Evolutionary conservation across 1,284 basidiomycete genomes (phyloP).

Genomic region (Ustilago loliicola): DNA sequence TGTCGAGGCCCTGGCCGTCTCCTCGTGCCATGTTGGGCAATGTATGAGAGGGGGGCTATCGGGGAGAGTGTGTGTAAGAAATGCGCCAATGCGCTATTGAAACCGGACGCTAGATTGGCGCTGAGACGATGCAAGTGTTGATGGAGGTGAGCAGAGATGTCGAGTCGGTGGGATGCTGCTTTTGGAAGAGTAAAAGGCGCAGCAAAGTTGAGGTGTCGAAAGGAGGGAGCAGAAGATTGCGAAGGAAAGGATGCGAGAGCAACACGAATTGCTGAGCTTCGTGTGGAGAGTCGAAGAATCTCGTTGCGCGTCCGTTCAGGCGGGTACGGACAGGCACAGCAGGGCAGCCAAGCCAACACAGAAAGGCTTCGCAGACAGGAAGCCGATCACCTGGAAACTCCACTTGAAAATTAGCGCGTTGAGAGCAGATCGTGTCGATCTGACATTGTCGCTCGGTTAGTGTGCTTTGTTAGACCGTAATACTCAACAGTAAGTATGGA

Average conservation of each 20-base stretch:
- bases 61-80: neutral
- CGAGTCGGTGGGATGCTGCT: neutral
- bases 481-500: neutral
- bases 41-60: neutral
- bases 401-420: slow-evolving; percentile 15
- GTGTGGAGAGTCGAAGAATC: slow-evolving; percentile 41
- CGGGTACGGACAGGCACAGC: slow-evolving; percentile 6
- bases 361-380: slow-evolving; percentile 19
- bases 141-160: neutral
- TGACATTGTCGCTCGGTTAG: neutral
- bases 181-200: neutral
- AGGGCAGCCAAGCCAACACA: neutral
- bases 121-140: neutral
- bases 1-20: slow-evolving; percentile 53
- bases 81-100: slow-evolving; percentile 9
- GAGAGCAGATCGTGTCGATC: neutral
- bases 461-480: neutral
- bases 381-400: slow-evolving; percentile 44
- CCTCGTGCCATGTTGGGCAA: slow-evolving; percentile 49
- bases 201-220: slow-evolving; percentile 4
- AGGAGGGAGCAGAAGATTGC: no score
- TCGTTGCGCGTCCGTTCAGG: slow-evolving; percentile 41
- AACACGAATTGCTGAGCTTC: slow-evolving; percentile 27
- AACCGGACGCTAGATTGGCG: neutral
- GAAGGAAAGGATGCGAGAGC: slow-evolving; percentile 20